These are phyloP conservation scores for Phytomonas sp. DNA, from an alignment of 208 protist species.

Conservation along the genomic window DNA sequence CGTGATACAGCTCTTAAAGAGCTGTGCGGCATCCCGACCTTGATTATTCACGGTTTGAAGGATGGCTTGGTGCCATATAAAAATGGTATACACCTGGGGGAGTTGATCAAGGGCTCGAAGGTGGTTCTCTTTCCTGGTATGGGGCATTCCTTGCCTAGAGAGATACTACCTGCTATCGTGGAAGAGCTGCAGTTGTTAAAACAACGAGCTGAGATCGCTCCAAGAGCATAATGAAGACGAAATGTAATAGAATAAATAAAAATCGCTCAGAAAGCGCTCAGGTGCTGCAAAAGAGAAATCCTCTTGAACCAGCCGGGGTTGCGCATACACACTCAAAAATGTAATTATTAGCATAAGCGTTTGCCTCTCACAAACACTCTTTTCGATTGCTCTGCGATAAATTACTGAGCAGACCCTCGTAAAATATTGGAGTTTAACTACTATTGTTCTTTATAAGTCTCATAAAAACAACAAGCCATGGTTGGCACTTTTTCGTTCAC, in stretches of 20 bases:
- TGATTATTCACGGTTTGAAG: conserved; percentile 58
- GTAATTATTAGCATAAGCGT: neutral
- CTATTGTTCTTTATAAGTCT: neutral
- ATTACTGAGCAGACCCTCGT: too few species aligned
- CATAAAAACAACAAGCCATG: neutral
- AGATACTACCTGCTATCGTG: conserved; percentile 26
- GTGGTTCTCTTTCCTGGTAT: conserved; percentile 61
- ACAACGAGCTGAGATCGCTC: neutral
- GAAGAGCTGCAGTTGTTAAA: conserved; percentile 36
- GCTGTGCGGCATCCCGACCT: conserved; percentile 37
- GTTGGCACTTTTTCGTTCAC: too few species aligned
- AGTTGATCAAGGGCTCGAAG: conserved; percentile 39
- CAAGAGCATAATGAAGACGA: neutral
- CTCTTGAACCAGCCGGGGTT: neutral
- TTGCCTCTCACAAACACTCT: neutral
- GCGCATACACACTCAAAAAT: too few species aligned
- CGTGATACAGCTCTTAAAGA: conserved; percentile 13
- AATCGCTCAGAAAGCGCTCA: neutral
- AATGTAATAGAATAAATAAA: conserved; percentile 5
- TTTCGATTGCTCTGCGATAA: neutral
- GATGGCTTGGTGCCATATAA: conserved; percentile 56
- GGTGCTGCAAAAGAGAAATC: neutral
- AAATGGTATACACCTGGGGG: conserved; percentile 47
- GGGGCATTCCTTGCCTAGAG: conserved; percentile 42
- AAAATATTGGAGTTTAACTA: neutral